Percentiles rank a stretch among this genome's conserved stretches.
Evolutionary conservation across 139 green algal species (phyloP).

Genomic region (Tetradesmus lagerheimii): DNA sequence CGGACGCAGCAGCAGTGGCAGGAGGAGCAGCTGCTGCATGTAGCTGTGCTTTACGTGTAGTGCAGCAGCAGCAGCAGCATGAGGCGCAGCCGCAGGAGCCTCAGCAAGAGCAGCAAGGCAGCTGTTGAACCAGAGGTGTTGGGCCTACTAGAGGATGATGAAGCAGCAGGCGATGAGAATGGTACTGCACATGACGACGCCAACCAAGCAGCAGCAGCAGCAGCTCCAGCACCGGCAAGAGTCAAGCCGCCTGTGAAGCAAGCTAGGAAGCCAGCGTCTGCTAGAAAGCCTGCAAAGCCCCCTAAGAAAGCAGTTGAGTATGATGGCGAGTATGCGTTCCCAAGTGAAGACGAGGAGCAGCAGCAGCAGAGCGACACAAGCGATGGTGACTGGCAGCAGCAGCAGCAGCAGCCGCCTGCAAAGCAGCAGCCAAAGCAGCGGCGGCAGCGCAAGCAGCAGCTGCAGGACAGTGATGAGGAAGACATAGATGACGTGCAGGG

Average conservation of each 20-base stretch:
- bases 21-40: neutral
- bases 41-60: neutral
- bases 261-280: neutral
- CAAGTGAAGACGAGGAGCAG: neutral
- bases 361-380: neutral
- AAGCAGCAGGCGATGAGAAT: neutral
- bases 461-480: neutral
- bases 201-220: neutral
- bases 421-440: neutral
- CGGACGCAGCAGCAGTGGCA: neutral
- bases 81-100: neutral
- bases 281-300: neutral
- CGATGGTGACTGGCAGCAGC: neutral
- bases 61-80: conserved; percentile 21
- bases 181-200: too few species aligned
- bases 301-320: neutral
- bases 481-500: neutral
- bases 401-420: conserved; percentile 13
- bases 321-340: conserved; percentile 4
- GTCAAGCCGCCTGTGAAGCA: neutral
- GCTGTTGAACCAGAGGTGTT: neutral
- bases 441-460: conserved; percentile 15
- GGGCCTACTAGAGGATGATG: conserved; percentile 11
- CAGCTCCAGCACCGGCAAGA: neutral
- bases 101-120: neutral